These are phyloP conservation scores for Nematodospora valgi DNA, from an alignment of 805 yeast genomes.

Conservation along the genomic window DNA sequence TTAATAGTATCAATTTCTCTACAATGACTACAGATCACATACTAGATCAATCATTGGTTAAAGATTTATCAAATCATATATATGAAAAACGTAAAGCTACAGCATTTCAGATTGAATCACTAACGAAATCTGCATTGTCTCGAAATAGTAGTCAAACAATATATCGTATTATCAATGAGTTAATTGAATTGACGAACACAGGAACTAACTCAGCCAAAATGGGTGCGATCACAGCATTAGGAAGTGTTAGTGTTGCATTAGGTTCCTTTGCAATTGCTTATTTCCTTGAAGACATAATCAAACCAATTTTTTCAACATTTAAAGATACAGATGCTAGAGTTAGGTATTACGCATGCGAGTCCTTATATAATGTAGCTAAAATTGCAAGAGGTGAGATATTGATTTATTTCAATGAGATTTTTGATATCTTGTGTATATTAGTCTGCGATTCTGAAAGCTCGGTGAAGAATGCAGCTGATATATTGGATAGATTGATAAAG, in stretches of 20 bases:
- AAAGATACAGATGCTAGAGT: slow-evolving; percentile 98
- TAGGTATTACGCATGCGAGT: slow-evolving; percentile 94
- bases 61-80: slow-evolving; percentile 43
- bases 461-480: slow-evolving; percentile 93
- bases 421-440: slow-evolving; percentile 85
- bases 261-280: slow-evolving; percentile 80
- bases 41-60: slow-evolving; percentile 34
- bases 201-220: slow-evolving; percentile 72
- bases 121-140: slow-evolving; percentile 65
- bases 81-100: slow-evolving; percentile 47
- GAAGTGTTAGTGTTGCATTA: slow-evolving; percentile 91
- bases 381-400: slow-evolving; percentile 94
- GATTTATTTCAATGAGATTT: slow-evolving; percentile 87
- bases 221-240: slow-evolving; percentile 94
- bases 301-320: slow-evolving; percentile 92
- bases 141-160: slow-evolving; percentile 60
- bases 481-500: slow-evolving; percentile 83
- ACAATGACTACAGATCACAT: slow-evolving; percentile 26
- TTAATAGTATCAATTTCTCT: too few species aligned
- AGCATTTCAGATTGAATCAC: slow-evolving; percentile 66
- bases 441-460: slow-evolving; percentile 89
- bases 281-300: slow-evolving; percentile 80
- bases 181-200: slow-evolving; percentile 73
- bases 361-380: slow-evolving; percentile 91
- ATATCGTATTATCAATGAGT: slow-evolving; percentile 63